A percentile compares a stretch with the other conserved stretches of the same genome.
Evolutionary conservation across 192 early-diverging fungal species (phyloP).

Genomic region (Podila verticillata): DNA sequence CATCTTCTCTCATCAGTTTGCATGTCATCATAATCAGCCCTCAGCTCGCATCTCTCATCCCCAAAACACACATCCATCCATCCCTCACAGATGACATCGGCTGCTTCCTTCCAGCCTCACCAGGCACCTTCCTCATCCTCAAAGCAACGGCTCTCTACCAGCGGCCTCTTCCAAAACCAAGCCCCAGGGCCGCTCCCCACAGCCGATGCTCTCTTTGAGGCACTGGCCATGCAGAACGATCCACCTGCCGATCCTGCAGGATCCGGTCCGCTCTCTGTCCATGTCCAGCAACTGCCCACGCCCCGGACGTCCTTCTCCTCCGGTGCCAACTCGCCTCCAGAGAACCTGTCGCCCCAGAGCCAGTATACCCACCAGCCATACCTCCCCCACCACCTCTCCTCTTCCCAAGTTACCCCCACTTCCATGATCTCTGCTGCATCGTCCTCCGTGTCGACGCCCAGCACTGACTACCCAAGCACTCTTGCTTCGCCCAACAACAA

Average conservation of each 20-base stretch:
- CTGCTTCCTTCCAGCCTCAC: constrained; percentile 11
- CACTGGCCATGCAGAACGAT: constrained; percentile 19
- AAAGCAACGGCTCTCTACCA: not conserved
- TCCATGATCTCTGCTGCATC: constrained; percentile 15
- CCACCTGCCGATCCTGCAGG: not conserved
- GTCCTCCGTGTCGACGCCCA: constrained; percentile 7
- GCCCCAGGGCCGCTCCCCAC: constrained; percentile 18
- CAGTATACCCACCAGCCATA: constrained; percentile 9
- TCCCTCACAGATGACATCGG: constrained; percentile 5
- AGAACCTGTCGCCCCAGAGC: constrained; percentile 31
- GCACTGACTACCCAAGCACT: constrained; percentile 34
- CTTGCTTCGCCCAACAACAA: constrained; percentile 32
- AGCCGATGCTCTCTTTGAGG: constrained; percentile 43
- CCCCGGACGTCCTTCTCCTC: constrained; percentile 51
- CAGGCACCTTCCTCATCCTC: not conserved
- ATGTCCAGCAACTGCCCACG: constrained; percentile 46
- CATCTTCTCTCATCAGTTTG: not conserved
- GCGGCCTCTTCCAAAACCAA: not conserved
- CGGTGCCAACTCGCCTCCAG: constrained; percentile 39
- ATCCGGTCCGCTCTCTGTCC: constrained; percentile 29
- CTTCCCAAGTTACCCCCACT: constrained; percentile 9
- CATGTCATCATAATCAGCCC: not conserved
- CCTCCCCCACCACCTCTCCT: constrained; percentile 15
- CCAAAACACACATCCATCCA: not conserved
- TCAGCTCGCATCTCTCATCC: not conserved